phyloP scores from a whole-genome alignment of 83 land plant genomes.

The Picea abies region DNA sequence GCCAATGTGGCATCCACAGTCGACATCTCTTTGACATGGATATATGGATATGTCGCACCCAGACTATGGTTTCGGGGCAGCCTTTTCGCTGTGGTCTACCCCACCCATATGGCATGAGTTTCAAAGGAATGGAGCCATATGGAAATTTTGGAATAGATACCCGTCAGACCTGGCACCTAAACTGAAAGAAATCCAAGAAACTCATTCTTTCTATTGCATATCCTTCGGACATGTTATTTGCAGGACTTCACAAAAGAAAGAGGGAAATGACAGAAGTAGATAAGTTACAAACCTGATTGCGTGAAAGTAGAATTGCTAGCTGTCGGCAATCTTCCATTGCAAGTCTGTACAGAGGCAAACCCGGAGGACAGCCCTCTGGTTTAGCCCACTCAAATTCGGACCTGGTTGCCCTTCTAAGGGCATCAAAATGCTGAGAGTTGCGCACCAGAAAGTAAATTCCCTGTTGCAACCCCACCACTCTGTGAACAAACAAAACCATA shows the following conservation, averaged over 20 bases:
- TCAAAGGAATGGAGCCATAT: too few species aligned
- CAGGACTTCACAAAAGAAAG: neutral
- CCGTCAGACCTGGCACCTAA: too few species aligned
- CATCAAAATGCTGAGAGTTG: constrained; percentile 70
- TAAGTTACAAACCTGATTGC: constrained; percentile 65
- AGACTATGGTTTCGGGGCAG: too few species aligned
- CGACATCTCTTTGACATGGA: too few species aligned
- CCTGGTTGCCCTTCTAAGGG: constrained; percentile 46
- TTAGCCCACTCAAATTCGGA: constrained; percentile 69
- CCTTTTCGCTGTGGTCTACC: too few species aligned
- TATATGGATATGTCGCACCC: too few species aligned
- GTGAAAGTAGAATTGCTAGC: constrained; percentile 59
- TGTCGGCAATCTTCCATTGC: constrained; percentile 43
- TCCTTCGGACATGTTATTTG: too few species aligned
- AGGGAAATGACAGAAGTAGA: neutral
- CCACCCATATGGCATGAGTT: too few species aligned
- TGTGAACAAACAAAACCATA: constrained; percentile 85
- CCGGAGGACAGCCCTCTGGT: constrained; percentile 71
- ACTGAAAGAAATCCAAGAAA: too few species aligned
- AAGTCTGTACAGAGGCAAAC: constrained; percentile 69
- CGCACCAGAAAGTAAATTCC: constrained; percentile 91
- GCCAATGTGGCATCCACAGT: too few species aligned
- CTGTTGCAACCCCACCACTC: constrained; percentile 65
- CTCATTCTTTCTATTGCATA: too few species aligned
- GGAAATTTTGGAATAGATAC: too few species aligned